These are phyloP conservation scores for Lophiotrema nucula DNA, from an alignment of 495 filamentous ascomycete species.

Conservation along the genomic window DNA sequence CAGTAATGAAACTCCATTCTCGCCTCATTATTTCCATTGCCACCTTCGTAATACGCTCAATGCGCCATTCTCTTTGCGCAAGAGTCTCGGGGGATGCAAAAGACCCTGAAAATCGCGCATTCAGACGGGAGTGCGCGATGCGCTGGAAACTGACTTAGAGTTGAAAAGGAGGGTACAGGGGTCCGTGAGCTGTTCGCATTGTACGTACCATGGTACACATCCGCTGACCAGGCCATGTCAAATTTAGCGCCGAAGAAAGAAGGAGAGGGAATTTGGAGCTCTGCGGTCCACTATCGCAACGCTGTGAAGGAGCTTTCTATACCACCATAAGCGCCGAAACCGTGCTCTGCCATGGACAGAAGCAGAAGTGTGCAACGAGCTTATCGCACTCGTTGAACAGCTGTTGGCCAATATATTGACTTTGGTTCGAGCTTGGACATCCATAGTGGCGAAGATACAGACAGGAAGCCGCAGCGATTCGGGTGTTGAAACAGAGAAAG, in stretches of 20 bases:
- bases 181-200: neutral
- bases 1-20: conserved; percentile 3
- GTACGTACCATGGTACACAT: neutral
- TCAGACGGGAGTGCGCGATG: neutral
- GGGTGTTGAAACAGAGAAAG: conserved; percentile 9
- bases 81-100: conserved; percentile 8
- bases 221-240: neutral
- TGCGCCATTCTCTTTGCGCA: neutral
- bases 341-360: neutral
- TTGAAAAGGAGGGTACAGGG: conserved; percentile 10
- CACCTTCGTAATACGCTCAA: neutral
- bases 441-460: conserved; percentile 14
- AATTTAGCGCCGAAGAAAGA: conserved; percentile 8
- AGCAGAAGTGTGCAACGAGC: neutral
- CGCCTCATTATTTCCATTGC: neutral
- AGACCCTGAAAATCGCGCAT: conserved; percentile 20
- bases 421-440: neutral
- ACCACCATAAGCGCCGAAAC: conserved; percentile 13
- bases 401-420: conserved; percentile 1
- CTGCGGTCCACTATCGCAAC: conserved; percentile 6
- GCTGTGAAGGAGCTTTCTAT: conserved; percentile 11
- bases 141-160: neutral
- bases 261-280: neutral
- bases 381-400: neutral
- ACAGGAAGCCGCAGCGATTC: neutral